Evolutionary conservation across 192 early-diverging fungal species (phyloP).

Genomic region (Rhizoclosmatium sp.): DNA sequence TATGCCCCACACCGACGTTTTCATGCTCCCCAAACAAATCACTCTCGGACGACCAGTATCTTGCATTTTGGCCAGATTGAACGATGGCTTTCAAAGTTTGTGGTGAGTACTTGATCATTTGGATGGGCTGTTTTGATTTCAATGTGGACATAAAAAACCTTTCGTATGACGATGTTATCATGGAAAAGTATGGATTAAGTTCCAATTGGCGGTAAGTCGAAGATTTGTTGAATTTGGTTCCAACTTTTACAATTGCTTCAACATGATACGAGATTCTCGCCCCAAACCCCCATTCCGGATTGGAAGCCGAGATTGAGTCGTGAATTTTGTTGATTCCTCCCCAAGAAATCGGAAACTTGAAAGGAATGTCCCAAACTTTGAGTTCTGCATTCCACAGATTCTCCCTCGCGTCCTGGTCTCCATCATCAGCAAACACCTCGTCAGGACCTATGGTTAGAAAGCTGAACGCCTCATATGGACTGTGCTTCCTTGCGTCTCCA

Average conservation of each 20-base stretch:
- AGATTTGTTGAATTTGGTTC: not conserved
- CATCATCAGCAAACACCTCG: slow-evolving; percentile 16
- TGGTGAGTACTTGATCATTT: slow-evolving; percentile 25
- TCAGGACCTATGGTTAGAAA: slow-evolving; percentile 34
- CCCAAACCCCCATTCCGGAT: slow-evolving; percentile 46
- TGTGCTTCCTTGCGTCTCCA: slow-evolving; percentile 39
- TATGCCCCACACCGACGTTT: slow-evolving; percentile 13
- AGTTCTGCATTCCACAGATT: not conserved
- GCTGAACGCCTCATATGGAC: slow-evolving; percentile 34
- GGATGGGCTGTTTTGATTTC: not conserved
- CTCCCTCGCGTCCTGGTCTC: not conserved
- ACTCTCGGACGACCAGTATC: slow-evolving; percentile 30
- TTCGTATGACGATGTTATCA: not conserved
- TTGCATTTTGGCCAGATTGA: not conserved
- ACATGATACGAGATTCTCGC: slow-evolving; percentile 34
- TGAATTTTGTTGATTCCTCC: slow-evolving; percentile 19
- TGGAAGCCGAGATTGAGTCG: slow-evolving; percentile 32
- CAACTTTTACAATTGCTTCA: slow-evolving; percentile 10
- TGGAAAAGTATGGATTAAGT: not conserved
- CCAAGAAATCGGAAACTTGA: slow-evolving; percentile 23
- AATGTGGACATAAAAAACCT: not conserved
- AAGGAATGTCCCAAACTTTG: slow-evolving; percentile 12
- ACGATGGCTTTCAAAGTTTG: slow-evolving; percentile 13
- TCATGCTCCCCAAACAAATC: slow-evolving; percentile 7
- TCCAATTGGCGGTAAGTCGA: not conserved